A percentile compares a stretch with the other conserved stretches of the same genome.
phyloP scores from a whole-genome alignment of 345 rosid genomes.

The Eucalyptus caleyi region DNA sequence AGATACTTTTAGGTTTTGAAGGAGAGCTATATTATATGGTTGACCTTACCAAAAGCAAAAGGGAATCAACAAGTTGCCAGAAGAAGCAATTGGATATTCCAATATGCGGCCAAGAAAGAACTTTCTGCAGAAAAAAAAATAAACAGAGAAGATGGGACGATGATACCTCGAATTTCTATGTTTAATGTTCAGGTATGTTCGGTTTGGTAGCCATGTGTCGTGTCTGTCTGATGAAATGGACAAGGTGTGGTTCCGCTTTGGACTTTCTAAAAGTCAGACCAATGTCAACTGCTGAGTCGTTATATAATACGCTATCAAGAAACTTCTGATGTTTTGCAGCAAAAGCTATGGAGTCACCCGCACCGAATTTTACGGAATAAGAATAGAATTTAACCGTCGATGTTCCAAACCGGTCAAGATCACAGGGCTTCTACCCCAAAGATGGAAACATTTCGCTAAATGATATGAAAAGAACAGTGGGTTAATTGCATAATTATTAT shows the following conservation, averaged over 20 bases:
- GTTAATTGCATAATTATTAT: not conserved
- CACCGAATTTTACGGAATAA: not conserved
- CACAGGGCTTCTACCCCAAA: not conserved
- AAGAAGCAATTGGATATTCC: not conserved
- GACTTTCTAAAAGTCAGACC: not conserved
- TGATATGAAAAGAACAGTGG: not conserved
- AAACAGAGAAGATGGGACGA: not conserved
- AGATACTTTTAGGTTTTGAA: not conserved
- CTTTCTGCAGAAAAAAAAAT: not conserved
- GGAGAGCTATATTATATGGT: not conserved
- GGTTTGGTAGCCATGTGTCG: not conserved
- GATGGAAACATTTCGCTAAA: not conserved
- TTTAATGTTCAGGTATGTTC: not conserved
- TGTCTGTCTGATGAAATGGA: not conserved
- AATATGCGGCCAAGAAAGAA: not conserved
- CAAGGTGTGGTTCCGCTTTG: not conserved
- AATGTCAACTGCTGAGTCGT: not conserved
- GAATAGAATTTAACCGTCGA: not conserved
- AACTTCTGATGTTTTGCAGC: not conserved
- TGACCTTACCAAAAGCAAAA: not conserved
- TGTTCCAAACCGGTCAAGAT: not conserved
- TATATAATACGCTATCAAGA: not conserved
- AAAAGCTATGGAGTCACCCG: not conserved
- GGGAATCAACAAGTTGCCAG: not conserved
- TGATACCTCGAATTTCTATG: not conserved